phyloP scores from a whole-genome alignment of 2,329 filamentous ascomycete genomes.

The Fusarium agapanthi region DNA sequence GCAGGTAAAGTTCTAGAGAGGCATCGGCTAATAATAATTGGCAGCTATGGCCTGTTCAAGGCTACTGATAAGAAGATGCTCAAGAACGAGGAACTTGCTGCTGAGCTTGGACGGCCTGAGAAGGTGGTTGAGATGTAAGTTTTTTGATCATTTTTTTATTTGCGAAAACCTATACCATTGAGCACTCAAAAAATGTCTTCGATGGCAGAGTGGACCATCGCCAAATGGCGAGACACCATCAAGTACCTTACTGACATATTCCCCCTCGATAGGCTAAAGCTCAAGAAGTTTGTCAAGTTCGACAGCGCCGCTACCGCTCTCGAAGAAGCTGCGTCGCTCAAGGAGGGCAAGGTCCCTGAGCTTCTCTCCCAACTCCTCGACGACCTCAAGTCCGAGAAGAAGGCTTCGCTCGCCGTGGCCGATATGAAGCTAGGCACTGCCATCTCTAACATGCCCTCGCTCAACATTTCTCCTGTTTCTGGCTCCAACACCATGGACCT shows the following conservation, averaged over 20 bases:
- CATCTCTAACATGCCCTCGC: constrained; percentile 89
- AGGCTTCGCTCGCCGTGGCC: constrained; percentile 91
- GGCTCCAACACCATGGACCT: constrained; percentile 71
- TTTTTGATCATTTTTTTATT: constrained; percentile 5
- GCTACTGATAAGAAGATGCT: constrained; percentile 98
- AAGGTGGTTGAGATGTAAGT: constrained; percentile 85
- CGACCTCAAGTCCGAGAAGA: constrained; percentile 96
- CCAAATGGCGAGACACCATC: not conserved
- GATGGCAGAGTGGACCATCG: constrained; percentile 3
- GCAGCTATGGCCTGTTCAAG: constrained; percentile 97
- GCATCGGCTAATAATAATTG: constrained; percentile 48
- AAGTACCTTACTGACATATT: constrained; percentile 7
- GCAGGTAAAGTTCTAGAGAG: constrained; percentile 7
- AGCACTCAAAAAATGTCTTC: constrained; percentile 3
- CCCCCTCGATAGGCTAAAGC: constrained; percentile 73
- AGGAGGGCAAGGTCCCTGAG: constrained; percentile 94
- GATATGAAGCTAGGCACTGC: constrained; percentile 92
- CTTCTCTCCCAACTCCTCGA: constrained; percentile 85
- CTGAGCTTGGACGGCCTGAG: constrained; percentile 81
- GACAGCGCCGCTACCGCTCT: constrained; percentile 90
- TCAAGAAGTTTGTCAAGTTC: constrained; percentile 98
- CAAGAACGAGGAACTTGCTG: constrained; percentile 81
- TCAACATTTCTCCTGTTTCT: constrained; percentile 86
- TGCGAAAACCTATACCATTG: constrained; percentile 8
- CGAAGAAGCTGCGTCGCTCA: constrained; percentile 87